Base-by-base conservation (phyloP, 345 rosid species). In the Carallia pectinifolia region DNA sequence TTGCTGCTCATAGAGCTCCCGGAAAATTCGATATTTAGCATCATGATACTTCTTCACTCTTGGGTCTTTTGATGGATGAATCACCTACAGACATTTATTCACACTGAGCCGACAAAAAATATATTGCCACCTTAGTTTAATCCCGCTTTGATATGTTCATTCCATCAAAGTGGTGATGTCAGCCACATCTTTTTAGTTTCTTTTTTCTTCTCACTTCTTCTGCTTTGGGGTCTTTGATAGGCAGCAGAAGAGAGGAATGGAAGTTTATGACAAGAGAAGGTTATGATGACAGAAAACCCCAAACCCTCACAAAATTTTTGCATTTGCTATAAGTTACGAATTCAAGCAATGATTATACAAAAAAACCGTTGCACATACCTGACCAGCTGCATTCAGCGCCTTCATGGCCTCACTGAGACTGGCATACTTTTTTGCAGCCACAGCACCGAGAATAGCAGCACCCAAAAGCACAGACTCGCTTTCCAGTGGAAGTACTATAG, bases 371-470 rank as follows among this genome's bases (percentile, higher is more conserved):
- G 33, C 65, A 48, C 76, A 62, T 81, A 90, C 98, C 88, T 86
- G 90, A 73, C 98, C 97, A 70, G 98, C 89, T 6, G 90, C 96
- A 74, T 85, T 90, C 54, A 90, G 81, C 31, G 90, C 90, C 82
- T 82, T 91, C 98, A 91, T 88, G 72, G 93, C 98, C 78, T 94
- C 91, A 58, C 39, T 80, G 55, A 92, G 84, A 79, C 86, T 83
- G 40, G 83, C 71, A 58, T 88, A 88, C 74, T 71, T 84, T 83
- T 87, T 94, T 67, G 90, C 83, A 68, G 96, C 96, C 64, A 91
- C 97, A 1, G 90, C 88, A 69, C 98, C 98, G 17, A 91, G 96
- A 80, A 92, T 94, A 19, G 99, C 92, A 76, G 93, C 96, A 80
- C 97, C 97, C 69, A 94, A 74, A 48, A 94, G 97, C 65, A 88